Base-by-base conservation (phyloP, 208 protist species). In the Blastocrithidia nonstop region DNA sequence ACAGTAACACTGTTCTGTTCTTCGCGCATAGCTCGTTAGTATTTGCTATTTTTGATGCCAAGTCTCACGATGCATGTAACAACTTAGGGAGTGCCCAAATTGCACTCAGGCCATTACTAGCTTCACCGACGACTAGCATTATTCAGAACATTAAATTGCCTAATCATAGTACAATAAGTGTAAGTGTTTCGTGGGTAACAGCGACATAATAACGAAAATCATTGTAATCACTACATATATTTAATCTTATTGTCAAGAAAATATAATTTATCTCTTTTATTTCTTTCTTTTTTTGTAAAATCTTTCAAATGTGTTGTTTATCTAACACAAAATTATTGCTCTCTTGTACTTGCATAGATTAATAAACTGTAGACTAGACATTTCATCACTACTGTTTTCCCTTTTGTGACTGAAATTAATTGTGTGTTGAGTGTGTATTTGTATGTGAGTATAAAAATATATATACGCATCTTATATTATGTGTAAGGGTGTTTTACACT, bases 1-100 rank as follows among this genome's bases (percentile, higher is more conserved):
- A 92, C 47, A 31, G 60, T 0, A 57, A 76, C 25, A 57, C 85
- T 11, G 45, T 88, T 0, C 45, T 60, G 23, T 87, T 88, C 48
- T 23, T 92, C 0, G 61, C 55, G 1, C 59, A 64, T n/a, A 70
- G 78, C 25, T 48, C 52, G 11, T 40, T 92, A 20, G 67, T 68
- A 27, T 92, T 92, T 64, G 69, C 85, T 3, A 48, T 92, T 9
- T 92, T 92, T 54, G 78, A 92, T 44, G 73, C 71, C 31, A 57
- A 56, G 27, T 58, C 75, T 7, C 62, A 28, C 6, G 73, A 88
- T n/a, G 59, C 78, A 43, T 67, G 66, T 40, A 39, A 55, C 6
- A 86, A 88, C 45, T 45, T 84, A 11, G 83, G 83, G 17, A 45
- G 76, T 4, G 71, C 66, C 16, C 71, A 81, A 53, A 68, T 92